Evolutionary conservation across 2,329 filamentous ascomycete species (phyloP), one percentile per base, ranked within the genome.

Genomic region (Elsinoe perseae): DNA sequence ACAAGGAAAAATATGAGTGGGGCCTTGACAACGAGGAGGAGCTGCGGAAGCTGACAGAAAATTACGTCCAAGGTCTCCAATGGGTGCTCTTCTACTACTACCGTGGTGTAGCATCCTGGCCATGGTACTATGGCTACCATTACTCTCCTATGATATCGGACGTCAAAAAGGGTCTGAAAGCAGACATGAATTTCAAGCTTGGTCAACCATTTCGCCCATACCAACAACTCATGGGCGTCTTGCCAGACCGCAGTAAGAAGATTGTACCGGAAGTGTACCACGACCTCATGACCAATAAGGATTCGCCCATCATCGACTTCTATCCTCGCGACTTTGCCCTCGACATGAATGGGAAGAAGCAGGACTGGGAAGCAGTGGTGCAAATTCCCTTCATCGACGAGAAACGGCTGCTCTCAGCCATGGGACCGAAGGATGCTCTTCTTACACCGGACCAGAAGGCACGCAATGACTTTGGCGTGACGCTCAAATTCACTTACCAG

Each of bases 41-140:
- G 70, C 78, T 97, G 67, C 84, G 78, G 55, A 85, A 86, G 61
- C 77, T 98, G 59, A 86, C 89, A 23, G 90, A 97, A 72, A 98
- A 97, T 72, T 98, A 98, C 65, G 90, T 98, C 5, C 89, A 98
- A 72, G 93, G 93, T 59, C 75, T 98, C 59, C 93, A 98, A 70
- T 98, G 93, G 95, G 93, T 98, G 42, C 77, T 98, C 50, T 96
- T 86, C 72, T 98, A 98, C 75, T 98, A 98, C 73, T 98, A 98
- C 73, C 85, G 86, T 55, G 93, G 93, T 60, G 93, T 98, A 59
- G 93, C 89, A 14, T 97, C 92, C 10, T 98, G 93, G 93, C 90
- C 93, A 12, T 98, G 93, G 93, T 98, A 88, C 73, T 98, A 96
- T 72, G 79, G 80, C 59, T 98, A 95, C 71, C 95, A 98, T 72